These are phyloP conservation scores for Rhizopus sp. DNA, from an alignment of 371 early-diverging fungal species.

Conservation along the genomic window DNA sequence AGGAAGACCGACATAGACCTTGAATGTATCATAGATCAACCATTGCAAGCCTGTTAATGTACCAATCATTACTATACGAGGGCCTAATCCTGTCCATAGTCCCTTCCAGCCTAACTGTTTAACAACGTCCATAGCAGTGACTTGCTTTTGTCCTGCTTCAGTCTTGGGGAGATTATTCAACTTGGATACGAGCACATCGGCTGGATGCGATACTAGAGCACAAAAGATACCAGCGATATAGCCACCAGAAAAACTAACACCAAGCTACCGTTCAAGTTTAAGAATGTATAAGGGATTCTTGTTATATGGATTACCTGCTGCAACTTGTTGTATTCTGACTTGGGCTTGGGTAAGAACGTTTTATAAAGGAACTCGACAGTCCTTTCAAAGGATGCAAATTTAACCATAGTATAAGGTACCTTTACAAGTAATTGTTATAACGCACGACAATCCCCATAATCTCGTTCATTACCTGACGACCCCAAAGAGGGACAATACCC, in stretches of 20 bases:
- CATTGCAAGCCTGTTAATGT: slow-evolving; percentile 73
- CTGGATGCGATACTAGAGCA: slow-evolving; percentile 95
- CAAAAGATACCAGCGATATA: slow-evolving; percentile 91
- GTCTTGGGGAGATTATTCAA: slow-evolving; percentile 76
- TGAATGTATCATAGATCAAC: slow-evolving; percentile 30
- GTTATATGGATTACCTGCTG: slow-evolving; percentile 56
- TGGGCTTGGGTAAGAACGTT: slow-evolving; percentile 70
- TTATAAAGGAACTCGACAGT: slow-evolving; percentile 77
- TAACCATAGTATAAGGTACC: slow-evolving; percentile 95
- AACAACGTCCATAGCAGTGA: slow-evolving; percentile 54
- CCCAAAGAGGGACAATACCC: slow-evolving; percentile 79
- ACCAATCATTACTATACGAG: slow-evolving; percentile 79
- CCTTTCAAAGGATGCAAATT: slow-evolving; percentile 90
- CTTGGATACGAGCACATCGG: slow-evolving; percentile 93
- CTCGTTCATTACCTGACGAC: slow-evolving; percentile 59
- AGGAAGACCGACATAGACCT: slow-evolving; percentile 33
- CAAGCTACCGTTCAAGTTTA: slow-evolving; percentile 48
- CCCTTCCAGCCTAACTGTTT: slow-evolving; percentile 64
- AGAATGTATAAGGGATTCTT: background rate
- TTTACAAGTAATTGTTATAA: background rate
- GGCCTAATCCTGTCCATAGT: slow-evolving; percentile 67
- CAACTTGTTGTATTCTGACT: slow-evolving; percentile 70
- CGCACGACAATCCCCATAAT: background rate
- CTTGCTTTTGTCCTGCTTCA: slow-evolving; percentile 54
- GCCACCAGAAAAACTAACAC: slow-evolving; percentile 85